Evolutionary conservation across 2,329 filamentous ascomycete species (phyloP).

Genomic region (Claviceps purpurea): DNA sequence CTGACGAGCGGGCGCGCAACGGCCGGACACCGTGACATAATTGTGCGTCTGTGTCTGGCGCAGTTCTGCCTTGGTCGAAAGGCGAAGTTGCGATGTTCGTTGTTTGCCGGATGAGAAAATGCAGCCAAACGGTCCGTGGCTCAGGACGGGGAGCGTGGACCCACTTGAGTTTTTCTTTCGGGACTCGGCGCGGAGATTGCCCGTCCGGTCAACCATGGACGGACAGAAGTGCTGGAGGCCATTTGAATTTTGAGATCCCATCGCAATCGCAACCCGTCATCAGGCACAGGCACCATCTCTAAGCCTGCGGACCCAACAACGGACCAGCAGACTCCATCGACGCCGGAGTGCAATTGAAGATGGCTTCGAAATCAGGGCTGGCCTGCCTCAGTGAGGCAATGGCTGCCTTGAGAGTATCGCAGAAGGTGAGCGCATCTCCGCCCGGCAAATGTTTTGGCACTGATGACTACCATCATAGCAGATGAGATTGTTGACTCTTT

Average conservation of each 20-base stretch:
- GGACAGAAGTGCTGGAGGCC: constrained; percentile 11
- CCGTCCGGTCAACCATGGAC: constrained; percentile 6
- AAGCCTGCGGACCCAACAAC: neutral
- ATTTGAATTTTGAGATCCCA: constrained; percentile 13
- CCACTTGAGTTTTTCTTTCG: constrained; percentile 11
- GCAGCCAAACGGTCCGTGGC: neutral
- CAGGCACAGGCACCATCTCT: constrained; percentile 5
- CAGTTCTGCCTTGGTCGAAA: too few species aligned
- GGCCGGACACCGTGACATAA: constrained; percentile 48
- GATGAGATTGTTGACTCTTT: neutral
- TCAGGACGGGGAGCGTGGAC: neutral
- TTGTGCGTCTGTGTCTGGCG: constrained; percentile 3
- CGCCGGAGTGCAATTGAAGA: neutral
- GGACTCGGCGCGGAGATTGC: constrained; percentile 13
- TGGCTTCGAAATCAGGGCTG: constrained; percentile 25
- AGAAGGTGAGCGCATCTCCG: constrained; percentile 15
- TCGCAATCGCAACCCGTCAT: constrained; percentile 3
- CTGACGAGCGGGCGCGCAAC: constrained; percentile 42
- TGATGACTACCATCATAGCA: neutral
- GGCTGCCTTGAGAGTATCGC: constrained; percentile 32
- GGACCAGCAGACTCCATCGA: neutral
- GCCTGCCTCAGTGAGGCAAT: constrained; percentile 41
- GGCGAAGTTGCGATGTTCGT: neutral
- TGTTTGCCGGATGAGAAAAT: neutral
- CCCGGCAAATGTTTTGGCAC: neutral